Evolutionary conservation across 257 asterid genomes (phyloP), one percentile per base, ranked within the genome.

Genomic region (Solanum rostratum): DNA sequence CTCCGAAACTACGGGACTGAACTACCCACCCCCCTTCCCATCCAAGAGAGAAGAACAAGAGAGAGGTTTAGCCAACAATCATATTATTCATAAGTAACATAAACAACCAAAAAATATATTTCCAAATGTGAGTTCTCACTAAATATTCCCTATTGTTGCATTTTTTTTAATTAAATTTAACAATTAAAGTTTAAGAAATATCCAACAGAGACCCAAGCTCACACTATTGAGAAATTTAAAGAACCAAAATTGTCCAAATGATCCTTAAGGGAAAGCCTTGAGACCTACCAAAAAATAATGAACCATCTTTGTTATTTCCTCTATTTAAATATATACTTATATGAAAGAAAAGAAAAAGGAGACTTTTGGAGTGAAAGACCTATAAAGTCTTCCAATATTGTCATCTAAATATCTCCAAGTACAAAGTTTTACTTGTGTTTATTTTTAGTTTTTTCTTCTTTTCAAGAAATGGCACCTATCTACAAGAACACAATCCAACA

Each of bases 401-500:
- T 73, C 39, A 43, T 43, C n/a, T 12, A 13, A 73, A 0, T 73
- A n/a, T 41, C 19, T 70, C 6, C 79, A 39, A 70, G 10, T 6
- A 13, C 20, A 27, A 63, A 10, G 27, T 12, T 1, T 22, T 59
- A 10, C 37, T 1, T 1, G 37, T 12, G 8, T 24, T 63, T 22
- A 9, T 24, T 57, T 57, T n/a, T n/a, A n/a, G n/a, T n/a, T 20
- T 0, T 2, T 53, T 16, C 0, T 9, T 3, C 11, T 3, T 57
- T 59, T 12, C 70, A 5, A 27, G 33, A 65, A 65, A 89, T 89
- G 93, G 89, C 85, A 68, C 88, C 90, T 7, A 54, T 85, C 6
- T 88, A 85, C 4, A 83, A 29, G 76, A 83, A 65, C n/a, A 57
- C 87, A 84, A 88, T 86, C 14, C 5, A 50, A 8, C 94, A 91